Evolutionary conservation across 75 land plant genomes (phyloP), one percentile per base, ranked within the genome.

Genomic region (Isoetes taiwanensis): DNA sequence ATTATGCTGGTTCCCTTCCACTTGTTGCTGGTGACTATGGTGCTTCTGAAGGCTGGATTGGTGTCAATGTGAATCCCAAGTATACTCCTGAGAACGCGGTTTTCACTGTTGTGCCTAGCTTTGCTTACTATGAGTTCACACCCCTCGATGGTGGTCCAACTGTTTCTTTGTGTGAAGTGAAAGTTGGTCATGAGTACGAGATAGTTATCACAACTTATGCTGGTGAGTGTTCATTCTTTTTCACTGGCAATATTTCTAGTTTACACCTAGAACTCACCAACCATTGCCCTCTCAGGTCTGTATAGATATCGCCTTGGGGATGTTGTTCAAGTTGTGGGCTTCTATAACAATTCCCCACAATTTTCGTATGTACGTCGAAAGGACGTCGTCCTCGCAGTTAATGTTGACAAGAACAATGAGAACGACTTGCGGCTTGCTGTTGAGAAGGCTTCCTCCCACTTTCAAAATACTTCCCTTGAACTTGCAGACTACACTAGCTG

Each of bases 381-480:
- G 62, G 77, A 72, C 57, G 62, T 78, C 14, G 34, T 74, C 0
- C 64, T 81, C 20, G 69, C 69, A 2, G 26, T 78, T 25, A 74
- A 78, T 46, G 78, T 78, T 14, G 85, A 81, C 78, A 81, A 81
- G 61, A 78, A 58, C 61, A 77, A 77, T 1, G 84, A 81, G 52
- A 81, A 63, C 23, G 84, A 81, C 43, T 67, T 81, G 31, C 74
- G 71, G 30, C 6, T 67, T 6, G 72, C 48, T 10, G 75, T 81
- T 17, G 78, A 71, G 10, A 57, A 30, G 17, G 76, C n/a, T 31
- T 59, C 1, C 30, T 54, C 24, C 10, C 73, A 9, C 59, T 80
- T 28, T 21, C 11, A 24, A 43, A 6, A n/a, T n/a, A n/a, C 25
- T 4, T n/a, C n/a, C n/a, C n/a, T 72, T 26, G 77, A 78, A 65